Conservation (phyloP, 176 grass and related monocot species). For the Rhynchospora tenuis region DNA sequence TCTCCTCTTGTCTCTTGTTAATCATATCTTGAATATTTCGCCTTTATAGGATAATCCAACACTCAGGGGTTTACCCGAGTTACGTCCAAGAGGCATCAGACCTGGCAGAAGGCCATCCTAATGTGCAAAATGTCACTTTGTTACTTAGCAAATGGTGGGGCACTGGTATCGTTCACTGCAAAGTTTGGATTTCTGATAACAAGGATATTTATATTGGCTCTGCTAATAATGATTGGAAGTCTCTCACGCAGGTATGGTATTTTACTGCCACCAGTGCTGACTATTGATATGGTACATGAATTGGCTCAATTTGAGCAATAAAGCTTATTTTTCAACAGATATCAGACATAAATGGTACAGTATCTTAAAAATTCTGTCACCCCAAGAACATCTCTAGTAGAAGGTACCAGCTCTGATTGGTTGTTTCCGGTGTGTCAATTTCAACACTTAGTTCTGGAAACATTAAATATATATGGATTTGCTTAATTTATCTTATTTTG, state of each 20-base stretch:
- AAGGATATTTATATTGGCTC: conserved; percentile 87
- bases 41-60: conserved; percentile 76
- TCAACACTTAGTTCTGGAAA: neutral
- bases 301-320: neutral
- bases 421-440: neutral
- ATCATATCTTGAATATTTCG: neutral
- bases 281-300: neutral
- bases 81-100: conserved; percentile 72
- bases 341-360: neutral
- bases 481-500: neutral
- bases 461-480: no score
- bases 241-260: conserved; percentile 70
- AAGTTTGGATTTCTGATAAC: conserved; percentile 93
- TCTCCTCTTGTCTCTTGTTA: no score
- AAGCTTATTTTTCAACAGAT: neutral
- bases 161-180: conserved; percentile 78
- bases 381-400: no score
- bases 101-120: conserved; percentile 68
- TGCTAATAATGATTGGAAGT: conserved; percentile 98
- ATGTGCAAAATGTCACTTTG: conserved; percentile 86
- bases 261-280: neutral
- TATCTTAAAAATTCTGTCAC: neutral
- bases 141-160: conserved; percentile 80
- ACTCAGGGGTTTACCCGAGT: conserved; percentile 76
- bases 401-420: no score